Evolutionary conservation across 495 filamentous ascomycete genomes (phyloP).

Genomic region (Penicillium soppii): DNA sequence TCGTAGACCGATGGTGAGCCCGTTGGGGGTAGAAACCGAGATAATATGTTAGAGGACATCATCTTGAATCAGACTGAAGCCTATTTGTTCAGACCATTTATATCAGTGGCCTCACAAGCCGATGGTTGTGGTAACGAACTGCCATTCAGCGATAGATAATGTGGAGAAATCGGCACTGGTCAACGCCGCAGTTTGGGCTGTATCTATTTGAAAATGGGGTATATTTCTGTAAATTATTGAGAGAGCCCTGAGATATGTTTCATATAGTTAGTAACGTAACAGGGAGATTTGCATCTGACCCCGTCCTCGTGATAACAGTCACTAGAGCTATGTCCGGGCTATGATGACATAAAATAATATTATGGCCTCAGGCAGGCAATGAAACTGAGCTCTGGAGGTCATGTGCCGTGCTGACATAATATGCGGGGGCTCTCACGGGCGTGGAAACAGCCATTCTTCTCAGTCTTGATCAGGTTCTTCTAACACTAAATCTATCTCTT

Average conservation of each 20-base stretch:
- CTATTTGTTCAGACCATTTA: conserved; percentile 10
- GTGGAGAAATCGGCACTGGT: background rate
- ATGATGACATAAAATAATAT: conserved; percentile 9
- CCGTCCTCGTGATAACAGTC: conserved; percentile 13
- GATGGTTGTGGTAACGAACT: conserved; percentile 8
- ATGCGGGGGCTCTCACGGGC: no score
- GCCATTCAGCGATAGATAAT: conserved; percentile 15
- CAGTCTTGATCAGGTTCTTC: no score
- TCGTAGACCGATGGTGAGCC: conserved; percentile 71
- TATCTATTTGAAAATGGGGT: background rate
- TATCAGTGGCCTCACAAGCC: conserved; percentile 18
- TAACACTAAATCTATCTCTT: no score
- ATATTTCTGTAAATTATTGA: background rate
- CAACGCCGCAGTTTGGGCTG: background rate
- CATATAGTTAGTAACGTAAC: background rate
- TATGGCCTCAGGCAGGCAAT: background rate
- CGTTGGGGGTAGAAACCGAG: conserved; percentile 65
- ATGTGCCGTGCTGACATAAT: no score
- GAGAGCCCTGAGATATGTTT: background rate
- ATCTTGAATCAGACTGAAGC: conserved; percentile 31
- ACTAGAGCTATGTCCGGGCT: conserved; percentile 1
- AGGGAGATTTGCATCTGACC: conserved; percentile 16
- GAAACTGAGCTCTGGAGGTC: no score
- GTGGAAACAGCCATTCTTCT: no score
- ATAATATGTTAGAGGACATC: conserved; percentile 80